Evolutionary conservation across 2,329 filamentous ascomycete species (phyloP).

Genomic region (Tolypocladium endophyticum): DNA sequence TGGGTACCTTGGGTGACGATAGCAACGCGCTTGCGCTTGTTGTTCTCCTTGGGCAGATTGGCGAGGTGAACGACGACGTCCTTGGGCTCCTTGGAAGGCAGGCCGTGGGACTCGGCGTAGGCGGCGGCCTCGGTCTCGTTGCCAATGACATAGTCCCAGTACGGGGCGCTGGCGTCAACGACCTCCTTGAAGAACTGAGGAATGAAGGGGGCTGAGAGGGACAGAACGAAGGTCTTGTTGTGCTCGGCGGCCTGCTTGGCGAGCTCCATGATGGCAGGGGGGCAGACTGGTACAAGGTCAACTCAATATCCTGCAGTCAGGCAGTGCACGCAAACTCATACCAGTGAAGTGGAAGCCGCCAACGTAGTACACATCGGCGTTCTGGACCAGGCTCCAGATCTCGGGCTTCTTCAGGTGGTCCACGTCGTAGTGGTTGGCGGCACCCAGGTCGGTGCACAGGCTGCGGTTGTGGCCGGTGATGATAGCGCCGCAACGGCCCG

Average conservation of each 20-base stretch:
- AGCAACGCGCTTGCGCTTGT: constrained; percentile 69
- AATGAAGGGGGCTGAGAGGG: constrained; percentile 92
- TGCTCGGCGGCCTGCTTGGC: constrained; percentile 80
- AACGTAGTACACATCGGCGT: constrained; percentile 81
- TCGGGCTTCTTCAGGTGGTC: constrained; percentile 85
- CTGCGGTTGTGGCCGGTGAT: constrained; percentile 95
- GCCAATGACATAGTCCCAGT: constrained; percentile 93
- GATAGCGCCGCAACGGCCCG: constrained; percentile 89
- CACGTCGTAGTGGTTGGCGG: constrained; percentile 93
- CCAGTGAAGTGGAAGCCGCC: constrained; percentile 92
- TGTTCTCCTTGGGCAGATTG: constrained; percentile 86
- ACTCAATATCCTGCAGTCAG: background rate
- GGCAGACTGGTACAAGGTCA: constrained; percentile 51
- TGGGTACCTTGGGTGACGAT: constrained; percentile 93
- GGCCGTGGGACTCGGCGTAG: constrained; percentile 73
- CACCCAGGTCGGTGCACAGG: constrained; percentile 89
- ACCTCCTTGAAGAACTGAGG: constrained; percentile 95
- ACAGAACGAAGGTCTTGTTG: constrained; percentile 88
- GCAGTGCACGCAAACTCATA: constrained; percentile 11
- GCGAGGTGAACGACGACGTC: constrained; percentile 81
- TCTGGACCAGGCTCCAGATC: constrained; percentile 86
- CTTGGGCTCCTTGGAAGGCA: constrained; percentile 66
- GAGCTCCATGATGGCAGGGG: constrained; percentile 79
- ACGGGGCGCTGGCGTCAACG: constrained; percentile 73
- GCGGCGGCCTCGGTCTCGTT: constrained; percentile 92